phyloP scores from a whole-genome alignment of 306 rosid genomes.

The Malus sylvestris region DNA sequence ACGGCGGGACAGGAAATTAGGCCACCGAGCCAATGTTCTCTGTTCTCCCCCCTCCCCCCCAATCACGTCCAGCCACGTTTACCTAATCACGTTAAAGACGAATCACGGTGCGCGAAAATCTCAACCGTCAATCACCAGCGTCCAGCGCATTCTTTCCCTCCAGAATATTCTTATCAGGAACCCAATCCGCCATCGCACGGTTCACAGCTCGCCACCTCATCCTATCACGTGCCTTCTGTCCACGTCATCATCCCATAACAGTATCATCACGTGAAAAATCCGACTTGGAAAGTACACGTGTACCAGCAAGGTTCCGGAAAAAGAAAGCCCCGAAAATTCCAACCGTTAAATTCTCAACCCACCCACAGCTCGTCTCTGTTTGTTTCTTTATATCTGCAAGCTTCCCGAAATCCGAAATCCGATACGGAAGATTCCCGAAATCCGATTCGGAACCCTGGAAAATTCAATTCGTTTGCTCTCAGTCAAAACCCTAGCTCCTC shows the following conservation, averaged over 20 bases:
- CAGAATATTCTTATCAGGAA: slow-evolving; percentile 18
- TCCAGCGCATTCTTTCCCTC: slow-evolving; percentile 32
- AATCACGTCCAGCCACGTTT: slow-evolving; percentile 1
- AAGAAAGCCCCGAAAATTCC: slow-evolving; percentile 2
- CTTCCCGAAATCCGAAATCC: not conserved
- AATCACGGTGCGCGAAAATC: not conserved
- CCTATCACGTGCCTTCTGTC: not conserved
- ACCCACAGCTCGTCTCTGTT: not conserved
- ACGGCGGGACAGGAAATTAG: not conserved
- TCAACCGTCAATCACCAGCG: not conserved
- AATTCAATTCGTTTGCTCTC: not conserved
- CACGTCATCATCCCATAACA: slow-evolving; percentile 11
- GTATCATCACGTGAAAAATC: slow-evolving; percentile 2
- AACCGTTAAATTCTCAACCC: slow-evolving; percentile 15
- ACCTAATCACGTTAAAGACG: not conserved
- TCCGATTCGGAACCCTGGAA: not conserved
- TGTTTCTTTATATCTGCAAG: not conserved
- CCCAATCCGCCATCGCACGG: slow-evolving; percentile 8
- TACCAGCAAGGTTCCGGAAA: slow-evolving; percentile 14
- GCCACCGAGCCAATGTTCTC: not conserved
- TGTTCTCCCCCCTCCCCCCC: not conserved
- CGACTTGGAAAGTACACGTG: slow-evolving; percentile 34
- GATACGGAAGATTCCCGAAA: not conserved
- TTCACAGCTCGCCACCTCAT: slow-evolving; percentile 1
- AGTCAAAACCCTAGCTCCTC: slow-evolving; percentile 2